These are phyloP conservation scores for Bidens hawaiensis DNA, from an alignment of 140 eudicot genomes.

Conservation along the genomic window DNA sequence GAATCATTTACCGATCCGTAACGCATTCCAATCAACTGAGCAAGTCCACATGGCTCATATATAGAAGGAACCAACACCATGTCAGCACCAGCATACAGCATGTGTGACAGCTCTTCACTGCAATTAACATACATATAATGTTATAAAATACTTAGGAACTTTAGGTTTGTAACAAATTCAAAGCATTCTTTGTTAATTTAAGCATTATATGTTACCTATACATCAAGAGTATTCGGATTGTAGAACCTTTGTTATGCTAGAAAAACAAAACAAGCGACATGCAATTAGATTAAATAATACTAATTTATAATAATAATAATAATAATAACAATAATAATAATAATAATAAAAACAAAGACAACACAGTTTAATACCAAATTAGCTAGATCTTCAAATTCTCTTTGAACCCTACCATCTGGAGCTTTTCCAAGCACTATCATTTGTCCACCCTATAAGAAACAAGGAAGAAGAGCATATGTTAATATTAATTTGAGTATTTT, in stretches of 20 bases:
- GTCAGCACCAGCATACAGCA: slow-evolving; percentile 89
- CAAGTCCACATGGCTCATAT: slow-evolving; percentile 94
- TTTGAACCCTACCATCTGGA: slow-evolving; percentile 55
- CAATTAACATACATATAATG: slow-evolving; percentile 21
- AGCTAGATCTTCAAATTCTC: slow-evolving; percentile 68
- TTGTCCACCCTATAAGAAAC: slow-evolving; percentile 70
- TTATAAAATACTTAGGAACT: background rate
- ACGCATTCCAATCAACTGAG: slow-evolving; percentile 94
- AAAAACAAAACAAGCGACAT: slow-evolving; percentile 25
- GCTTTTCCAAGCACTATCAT: slow-evolving; percentile 78
- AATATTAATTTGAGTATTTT: background rate
- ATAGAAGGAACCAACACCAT: slow-evolving; percentile 87
- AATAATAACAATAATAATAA: too few relatives aligned
- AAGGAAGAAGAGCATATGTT: slow-evolving; percentile 5
- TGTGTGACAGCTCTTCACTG: slow-evolving; percentile 92
- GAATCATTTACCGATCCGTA: slow-evolving; percentile 69
- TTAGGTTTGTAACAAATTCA: background rate
- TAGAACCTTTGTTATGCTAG: slow-evolving; percentile 72
- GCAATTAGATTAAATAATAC: too few relatives aligned
- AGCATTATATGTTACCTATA: slow-evolving; percentile 48
- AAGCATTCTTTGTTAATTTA: background rate
- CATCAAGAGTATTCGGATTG: slow-evolving; percentile 66
- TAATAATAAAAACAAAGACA: background rate
- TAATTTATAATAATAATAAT: too few relatives aligned
- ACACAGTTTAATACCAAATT: slow-evolving; percentile 33